These are phyloP conservation scores for Cytospora schulzeri DNA, from an alignment of 2,329 filamentous ascomycete species.

Conservation along the genomic window DNA sequence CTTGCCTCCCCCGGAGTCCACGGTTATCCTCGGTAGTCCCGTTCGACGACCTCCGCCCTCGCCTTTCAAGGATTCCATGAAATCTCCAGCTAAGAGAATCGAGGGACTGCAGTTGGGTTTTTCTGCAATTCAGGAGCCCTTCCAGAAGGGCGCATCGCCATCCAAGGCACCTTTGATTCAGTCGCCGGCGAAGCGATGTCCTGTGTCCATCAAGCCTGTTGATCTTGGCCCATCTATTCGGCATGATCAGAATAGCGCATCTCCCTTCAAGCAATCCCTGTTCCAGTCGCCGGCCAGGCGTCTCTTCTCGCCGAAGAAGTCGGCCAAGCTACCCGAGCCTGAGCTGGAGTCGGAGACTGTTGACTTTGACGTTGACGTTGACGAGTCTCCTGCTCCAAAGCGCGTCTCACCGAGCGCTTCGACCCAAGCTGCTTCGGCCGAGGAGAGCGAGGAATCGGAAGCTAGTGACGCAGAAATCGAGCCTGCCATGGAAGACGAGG, in stretches of 20 bases:
- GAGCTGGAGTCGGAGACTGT: conserved; percentile 29
- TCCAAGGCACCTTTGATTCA: conserved; percentile 47
- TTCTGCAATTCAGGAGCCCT: conserved; percentile 29
- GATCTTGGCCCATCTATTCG: conserved; percentile 34
- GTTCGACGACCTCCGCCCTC: conserved; percentile 56
- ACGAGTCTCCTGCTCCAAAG: conserved; percentile 25
- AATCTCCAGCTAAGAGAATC: conserved; percentile 56
- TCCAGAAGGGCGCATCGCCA: conserved; percentile 37
- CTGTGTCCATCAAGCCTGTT: conserved; percentile 47
- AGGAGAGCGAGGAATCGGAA: conserved; percentile 6
- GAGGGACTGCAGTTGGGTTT: conserved; percentile 42
- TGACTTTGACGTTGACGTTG: too few relatives aligned
- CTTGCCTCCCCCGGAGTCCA: conserved; percentile 40
- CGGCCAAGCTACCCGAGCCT: conserved; percentile 39
- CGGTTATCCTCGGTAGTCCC: conserved; percentile 53
- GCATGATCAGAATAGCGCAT: conserved; percentile 35
- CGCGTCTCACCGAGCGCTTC: conserved; percentile 19
- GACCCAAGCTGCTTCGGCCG: conserved; percentile 6
- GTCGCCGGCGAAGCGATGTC: conserved; percentile 55
- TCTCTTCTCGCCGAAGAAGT: conserved; percentile 40
- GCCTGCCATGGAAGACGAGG: conserved; percentile 5
- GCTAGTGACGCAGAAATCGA: neutral
- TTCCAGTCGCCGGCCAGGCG: conserved; percentile 48
- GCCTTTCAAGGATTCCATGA: conserved; percentile 57
- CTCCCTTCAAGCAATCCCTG: conserved; percentile 50